A percentile compares a stretch with the other conserved stretches of the same genome.
Conservation (phyloP, 2,329 filamentous ascomycete species). For the Rhinocladiella similis region DNA sequence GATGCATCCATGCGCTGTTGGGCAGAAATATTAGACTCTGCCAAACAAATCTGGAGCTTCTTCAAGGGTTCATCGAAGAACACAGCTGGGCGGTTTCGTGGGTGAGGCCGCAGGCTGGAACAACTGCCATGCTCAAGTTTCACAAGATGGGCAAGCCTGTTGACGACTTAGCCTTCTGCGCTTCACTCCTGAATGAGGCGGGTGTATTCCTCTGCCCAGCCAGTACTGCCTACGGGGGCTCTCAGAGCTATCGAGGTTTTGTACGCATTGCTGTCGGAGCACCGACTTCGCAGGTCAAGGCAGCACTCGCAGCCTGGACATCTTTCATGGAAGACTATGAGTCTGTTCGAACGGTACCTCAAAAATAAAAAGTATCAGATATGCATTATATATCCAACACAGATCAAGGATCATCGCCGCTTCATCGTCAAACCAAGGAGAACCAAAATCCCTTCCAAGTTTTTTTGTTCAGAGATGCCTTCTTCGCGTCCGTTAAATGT, state of each 20-base stretch:
- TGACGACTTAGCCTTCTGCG: constrained; percentile 72
- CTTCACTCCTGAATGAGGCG: constrained; percentile 65
- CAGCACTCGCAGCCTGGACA: constrained; percentile 59
- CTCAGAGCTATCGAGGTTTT: constrained; percentile 68
- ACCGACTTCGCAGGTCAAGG: constrained; percentile 66
- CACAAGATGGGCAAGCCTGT: constrained; percentile 61
- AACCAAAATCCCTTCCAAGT: constrained; percentile 52
- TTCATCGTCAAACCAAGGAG: neutral
- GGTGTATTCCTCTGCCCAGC: constrained; percentile 77
- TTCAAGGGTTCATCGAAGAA: constrained; percentile 67
- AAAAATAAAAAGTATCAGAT: neutral
- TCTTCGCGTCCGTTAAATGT: constrained; percentile 89
- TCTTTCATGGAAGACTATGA: constrained; percentile 59
- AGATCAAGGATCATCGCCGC: neutral
- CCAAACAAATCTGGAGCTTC: constrained; percentile 63
- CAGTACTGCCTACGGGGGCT: constrained; percentile 68
- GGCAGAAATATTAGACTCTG: constrained; percentile 66
- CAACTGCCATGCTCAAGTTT: constrained; percentile 76
- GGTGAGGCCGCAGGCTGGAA: constrained; percentile 75
- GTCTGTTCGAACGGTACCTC: constrained; percentile 41
- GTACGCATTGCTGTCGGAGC: constrained; percentile 77
- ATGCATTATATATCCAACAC: no score
- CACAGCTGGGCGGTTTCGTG: constrained; percentile 66
- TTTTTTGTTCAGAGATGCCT: constrained; percentile 69
- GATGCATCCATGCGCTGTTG: constrained; percentile 64